Percentiles rank a stretch among this genome's conserved stretches.
phyloP scores from a whole-genome alignment of 129 eudicot genomes.

The Artemisia annua region DNA sequence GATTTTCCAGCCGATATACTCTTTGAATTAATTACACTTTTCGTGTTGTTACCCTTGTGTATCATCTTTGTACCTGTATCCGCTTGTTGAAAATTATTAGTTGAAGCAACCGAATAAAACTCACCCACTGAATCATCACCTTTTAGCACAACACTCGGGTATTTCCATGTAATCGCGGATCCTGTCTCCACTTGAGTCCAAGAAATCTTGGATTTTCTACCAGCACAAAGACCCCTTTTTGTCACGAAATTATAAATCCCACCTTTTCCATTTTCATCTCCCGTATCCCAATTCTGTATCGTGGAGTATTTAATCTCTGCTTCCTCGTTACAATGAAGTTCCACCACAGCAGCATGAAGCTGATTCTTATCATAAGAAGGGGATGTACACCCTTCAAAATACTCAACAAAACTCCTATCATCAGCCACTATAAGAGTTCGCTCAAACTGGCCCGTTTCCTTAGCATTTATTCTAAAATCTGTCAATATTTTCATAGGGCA shows the following conservation, averaged over 20 bases:
- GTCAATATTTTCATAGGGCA: conserved; percentile 99
- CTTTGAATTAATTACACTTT: conserved; percentile 89
- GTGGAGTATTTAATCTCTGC: conserved; percentile 97
- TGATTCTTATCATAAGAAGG: conserved; percentile 95
- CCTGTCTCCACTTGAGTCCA: conserved; percentile 99
- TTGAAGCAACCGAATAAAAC: conserved; percentile 94
- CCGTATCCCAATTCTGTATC: conserved; percentile 97
- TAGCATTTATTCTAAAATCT: conserved; percentile 86
- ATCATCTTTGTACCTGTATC: conserved; percentile 99
- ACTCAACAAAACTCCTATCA: conserved; percentile 89
- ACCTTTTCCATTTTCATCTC: conserved; percentile 87
- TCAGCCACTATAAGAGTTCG: conserved; percentile 94
- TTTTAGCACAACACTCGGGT: conserved; percentile 92
- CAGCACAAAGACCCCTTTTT: conserved; percentile 93
- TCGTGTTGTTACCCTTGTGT: conserved; percentile 95
- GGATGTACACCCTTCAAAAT: conserved; percentile 94
- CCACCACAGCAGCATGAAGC: conserved; percentile 97
- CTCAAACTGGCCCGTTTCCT: conserved; percentile 98
- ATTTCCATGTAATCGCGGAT: conserved; percentile 98
- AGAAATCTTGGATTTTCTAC: conserved; percentile 85
- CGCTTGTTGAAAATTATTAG: conserved; percentile 90
- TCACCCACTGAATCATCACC: conserved; percentile 96
- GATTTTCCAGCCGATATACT: conserved; percentile 97
- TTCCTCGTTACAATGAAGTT: conserved; percentile 71
- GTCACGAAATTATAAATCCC: conserved; percentile 95